phyloP scores from a whole-genome alignment of 169 alveolate species.

The Plasmodium fragile region DNA sequence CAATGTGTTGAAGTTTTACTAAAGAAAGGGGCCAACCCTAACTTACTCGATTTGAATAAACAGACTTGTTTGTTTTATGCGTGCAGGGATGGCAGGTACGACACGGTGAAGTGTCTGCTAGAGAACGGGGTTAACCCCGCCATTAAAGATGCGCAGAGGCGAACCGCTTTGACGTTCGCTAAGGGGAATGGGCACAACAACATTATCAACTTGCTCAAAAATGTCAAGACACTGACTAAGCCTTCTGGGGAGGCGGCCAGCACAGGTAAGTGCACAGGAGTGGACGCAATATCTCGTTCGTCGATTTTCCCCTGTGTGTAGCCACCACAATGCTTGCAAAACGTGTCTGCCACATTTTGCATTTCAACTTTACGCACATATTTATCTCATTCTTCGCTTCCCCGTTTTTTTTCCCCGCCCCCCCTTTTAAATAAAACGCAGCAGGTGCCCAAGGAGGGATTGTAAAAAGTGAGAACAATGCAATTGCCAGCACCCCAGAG shows the following conservation, averaged over 20 bases:
- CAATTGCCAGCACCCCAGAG: neutral
- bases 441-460: slow-evolving; percentile 6
- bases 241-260: neutral
- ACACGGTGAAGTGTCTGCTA: slow-evolving; percentile 89
- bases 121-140: slow-evolving; percentile 91
- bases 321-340: neutral
- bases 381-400: neutral
- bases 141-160: slow-evolving; percentile 91
- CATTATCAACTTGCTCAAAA: slow-evolving; percentile 88
- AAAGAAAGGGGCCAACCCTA: slow-evolving; percentile 90
- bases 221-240: slow-evolving; percentile 9
- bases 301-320: neutral
- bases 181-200: slow-evolving; percentile 90
- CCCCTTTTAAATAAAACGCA: neutral
- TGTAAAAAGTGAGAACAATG: neutral
- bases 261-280: neutral
- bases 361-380: neutral
- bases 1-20: slow-evolving; percentile 86
- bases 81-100: slow-evolving; percentile 92
- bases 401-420: too few relatives aligned
- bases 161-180: slow-evolving; percentile 93
- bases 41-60: slow-evolving; percentile 89
- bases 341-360: neutral
- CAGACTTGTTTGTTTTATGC: slow-evolving; percentile 95
- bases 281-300: neutral